Conservation (phyloP, 768 basidiomycete species). For the Melanogaster broomeanus region DNA sequence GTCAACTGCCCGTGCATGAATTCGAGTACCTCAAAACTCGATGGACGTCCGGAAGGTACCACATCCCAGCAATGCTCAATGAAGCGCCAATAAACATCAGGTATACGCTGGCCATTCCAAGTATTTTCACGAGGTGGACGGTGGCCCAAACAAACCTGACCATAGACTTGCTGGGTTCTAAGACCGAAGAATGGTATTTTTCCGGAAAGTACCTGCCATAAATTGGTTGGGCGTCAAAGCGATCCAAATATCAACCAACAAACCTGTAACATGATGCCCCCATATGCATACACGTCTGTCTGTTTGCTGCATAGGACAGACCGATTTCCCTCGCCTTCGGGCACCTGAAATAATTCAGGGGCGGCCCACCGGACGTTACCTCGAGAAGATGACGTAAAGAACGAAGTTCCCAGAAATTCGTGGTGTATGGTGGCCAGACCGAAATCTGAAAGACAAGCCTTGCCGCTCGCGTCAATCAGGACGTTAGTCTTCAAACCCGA, state of each 20-base stretch:
- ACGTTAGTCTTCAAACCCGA: slow-evolving; percentile 1
- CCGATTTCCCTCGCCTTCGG: neutral
- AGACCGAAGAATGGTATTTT: neutral
- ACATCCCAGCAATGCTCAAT: slow-evolving; percentile 14
- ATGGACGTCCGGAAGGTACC: neutral
- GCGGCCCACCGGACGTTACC: slow-evolving; percentile 6
- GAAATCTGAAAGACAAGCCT: slow-evolving; percentile 34
- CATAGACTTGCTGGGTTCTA: neutral
- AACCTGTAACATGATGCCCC: neutral
- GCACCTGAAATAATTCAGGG: slow-evolving; percentile 4
- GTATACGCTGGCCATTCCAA: neutral
- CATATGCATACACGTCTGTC: neutral
- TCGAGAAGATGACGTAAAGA: slow-evolving; percentile 2
- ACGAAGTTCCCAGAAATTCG: slow-evolving; percentile 33
- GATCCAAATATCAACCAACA: slow-evolving; percentile 4
- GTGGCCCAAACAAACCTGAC: neutral
- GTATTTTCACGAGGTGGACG: too few relatives aligned
- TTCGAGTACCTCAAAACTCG: neutral
- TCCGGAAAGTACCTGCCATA: neutral
- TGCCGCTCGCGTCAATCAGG: neutral
- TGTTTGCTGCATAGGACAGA: neutral
- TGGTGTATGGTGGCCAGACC: slow-evolving; percentile 42
- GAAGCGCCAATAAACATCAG: slow-evolving; percentile 2
- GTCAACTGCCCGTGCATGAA: neutral
- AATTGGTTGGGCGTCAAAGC: neutral